These are phyloP conservation scores for Venturia nashicola DNA, from an alignment of 2,329 filamentous ascomycete genomes.

Conservation along the genomic window DNA sequence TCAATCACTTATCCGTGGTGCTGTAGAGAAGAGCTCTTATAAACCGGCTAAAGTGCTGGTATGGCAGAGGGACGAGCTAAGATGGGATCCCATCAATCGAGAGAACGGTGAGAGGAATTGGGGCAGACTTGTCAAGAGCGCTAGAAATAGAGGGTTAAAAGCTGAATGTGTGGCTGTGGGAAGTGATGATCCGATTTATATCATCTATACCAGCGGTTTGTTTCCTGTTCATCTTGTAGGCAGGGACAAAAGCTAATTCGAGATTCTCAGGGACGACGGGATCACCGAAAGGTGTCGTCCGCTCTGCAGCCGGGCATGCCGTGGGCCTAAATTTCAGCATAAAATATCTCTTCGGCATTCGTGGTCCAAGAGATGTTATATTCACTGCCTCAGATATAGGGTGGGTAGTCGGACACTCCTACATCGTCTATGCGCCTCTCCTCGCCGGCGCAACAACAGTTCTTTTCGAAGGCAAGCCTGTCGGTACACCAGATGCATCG, in stretches of 20 bases:
- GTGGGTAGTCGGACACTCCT: constrained; percentile 71
- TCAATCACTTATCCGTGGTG: constrained; percentile 61
- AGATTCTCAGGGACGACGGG: constrained; percentile 54
- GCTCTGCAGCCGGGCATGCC: constrained; percentile 76
- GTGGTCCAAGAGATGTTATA: constrained; percentile 72
- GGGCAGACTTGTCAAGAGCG: constrained; percentile 64
- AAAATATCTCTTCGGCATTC: constrained; percentile 69
- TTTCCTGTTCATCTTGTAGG: background rate
- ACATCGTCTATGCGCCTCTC: constrained; percentile 81
- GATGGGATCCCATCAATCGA: constrained; percentile 60
- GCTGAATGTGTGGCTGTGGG: constrained; percentile 67
- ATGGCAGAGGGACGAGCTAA: constrained; percentile 69
- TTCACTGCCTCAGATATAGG: constrained; percentile 79
- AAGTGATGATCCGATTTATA: constrained; percentile 71
- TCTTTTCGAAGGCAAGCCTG: constrained; percentile 86
- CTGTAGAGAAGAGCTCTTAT: constrained; percentile 52
- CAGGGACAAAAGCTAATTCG: background rate
- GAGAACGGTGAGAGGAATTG: constrained; percentile 63
- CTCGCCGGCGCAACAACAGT: constrained; percentile 76
- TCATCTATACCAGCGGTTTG: constrained; percentile 70
- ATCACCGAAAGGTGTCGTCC: constrained; percentile 67
- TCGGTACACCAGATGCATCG: constrained; percentile 77
- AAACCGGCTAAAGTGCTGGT: constrained; percentile 65
- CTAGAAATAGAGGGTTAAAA: constrained; percentile 51
- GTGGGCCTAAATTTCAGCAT: constrained; percentile 76